These are phyloP conservation scores for Penicillium hordei DNA, from an alignment of 2,329 filamentous ascomycete genomes.

Conservation along the genomic window DNA sequence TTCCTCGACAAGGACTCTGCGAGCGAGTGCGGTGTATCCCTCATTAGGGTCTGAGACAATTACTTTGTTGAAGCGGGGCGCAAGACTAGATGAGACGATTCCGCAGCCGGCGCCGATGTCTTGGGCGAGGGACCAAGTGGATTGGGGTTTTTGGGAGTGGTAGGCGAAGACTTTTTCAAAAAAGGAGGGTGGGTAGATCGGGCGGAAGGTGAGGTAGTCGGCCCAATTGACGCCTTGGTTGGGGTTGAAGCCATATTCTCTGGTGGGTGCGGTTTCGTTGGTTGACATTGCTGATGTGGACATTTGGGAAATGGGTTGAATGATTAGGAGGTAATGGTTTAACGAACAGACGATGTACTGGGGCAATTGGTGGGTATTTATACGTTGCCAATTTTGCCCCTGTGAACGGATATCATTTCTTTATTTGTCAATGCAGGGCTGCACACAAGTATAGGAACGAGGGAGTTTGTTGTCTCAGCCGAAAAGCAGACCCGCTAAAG, in stretches of 20 bases:
- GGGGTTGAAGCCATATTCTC: conserved; percentile 4
- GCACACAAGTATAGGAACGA: not conserved
- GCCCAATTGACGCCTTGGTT: conserved; percentile 7
- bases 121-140: conserved; percentile 1
- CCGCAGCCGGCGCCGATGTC: conserved; percentile 8
- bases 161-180: conserved; percentile 5
- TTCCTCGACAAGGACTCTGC: not conserved
- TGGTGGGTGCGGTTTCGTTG: not conserved
- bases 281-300: not conserved
- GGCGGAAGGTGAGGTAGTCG: conserved; percentile 6
- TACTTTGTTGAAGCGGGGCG: conserved; percentile 1
- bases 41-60: conserved; percentile 7
- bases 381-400: not conserved
- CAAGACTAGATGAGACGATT: conserved; percentile 2
- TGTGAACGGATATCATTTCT: not conserved
- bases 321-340: not conserved
- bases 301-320: not conserved
- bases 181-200: conserved; percentile 7
- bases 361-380: not conserved
- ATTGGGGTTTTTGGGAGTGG: not conserved
- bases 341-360: too few species aligned
- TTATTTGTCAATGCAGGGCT: not conserved
- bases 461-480: not conserved
- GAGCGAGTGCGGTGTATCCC: conserved; percentile 4
- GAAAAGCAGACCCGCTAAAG: not conserved